Percentiles rank a stretch among this genome's conserved stretches.
phyloP scores from a whole-genome alignment of 2,329 filamentous ascomycete species.

The Coniochaeta pulveracea region DNA sequence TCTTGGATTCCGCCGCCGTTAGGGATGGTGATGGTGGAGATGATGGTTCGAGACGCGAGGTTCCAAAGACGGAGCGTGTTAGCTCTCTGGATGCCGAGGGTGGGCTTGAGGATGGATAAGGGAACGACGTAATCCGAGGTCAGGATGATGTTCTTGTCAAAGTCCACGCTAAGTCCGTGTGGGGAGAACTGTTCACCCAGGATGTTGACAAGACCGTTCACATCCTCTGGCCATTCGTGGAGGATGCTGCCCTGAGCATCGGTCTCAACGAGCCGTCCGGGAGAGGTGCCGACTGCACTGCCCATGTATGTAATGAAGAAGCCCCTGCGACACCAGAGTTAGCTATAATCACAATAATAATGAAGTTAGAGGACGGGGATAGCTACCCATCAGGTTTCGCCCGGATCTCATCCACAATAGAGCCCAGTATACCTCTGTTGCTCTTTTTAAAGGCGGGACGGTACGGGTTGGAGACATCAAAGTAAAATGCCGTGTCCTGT shows the following conservation, averaged over 20 bases:
- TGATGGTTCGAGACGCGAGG: slow-evolving; percentile 37
- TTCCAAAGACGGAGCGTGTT: slow-evolving; percentile 51
- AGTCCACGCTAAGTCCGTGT: slow-evolving; percentile 48
- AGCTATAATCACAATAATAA: background rate
- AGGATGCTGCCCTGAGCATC: slow-evolving; percentile 48
- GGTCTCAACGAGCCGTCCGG: slow-evolving; percentile 49
- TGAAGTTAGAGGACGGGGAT: background rate
- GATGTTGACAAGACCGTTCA: slow-evolving; percentile 40
- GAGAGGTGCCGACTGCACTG: slow-evolving; percentile 43
- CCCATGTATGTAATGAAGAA: slow-evolving; percentile 55
- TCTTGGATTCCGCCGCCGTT: slow-evolving; percentile 49
- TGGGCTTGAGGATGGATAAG: slow-evolving; percentile 48
- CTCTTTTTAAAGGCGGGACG: slow-evolving; percentile 46
- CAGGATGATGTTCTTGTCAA: slow-evolving; percentile 42
- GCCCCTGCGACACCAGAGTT: slow-evolving; percentile 18
- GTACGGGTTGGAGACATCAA: slow-evolving; percentile 47
- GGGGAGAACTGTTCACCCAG: slow-evolving; percentile 50
- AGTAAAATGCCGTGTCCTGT: slow-evolving; percentile 52
- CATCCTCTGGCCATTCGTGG: slow-evolving; percentile 49
- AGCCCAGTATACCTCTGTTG: slow-evolving; percentile 45
- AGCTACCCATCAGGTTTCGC: slow-evolving; percentile 46
- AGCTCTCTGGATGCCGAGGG: slow-evolving; percentile 37
- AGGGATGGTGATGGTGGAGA: slow-evolving; percentile 50
- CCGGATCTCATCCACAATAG: slow-evolving; percentile 51
- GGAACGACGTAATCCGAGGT: slow-evolving; percentile 55